Evolutionary conservation across 306 rosid genomes (phyloP).

Genomic region (Ormosia emarginata): DNA sequence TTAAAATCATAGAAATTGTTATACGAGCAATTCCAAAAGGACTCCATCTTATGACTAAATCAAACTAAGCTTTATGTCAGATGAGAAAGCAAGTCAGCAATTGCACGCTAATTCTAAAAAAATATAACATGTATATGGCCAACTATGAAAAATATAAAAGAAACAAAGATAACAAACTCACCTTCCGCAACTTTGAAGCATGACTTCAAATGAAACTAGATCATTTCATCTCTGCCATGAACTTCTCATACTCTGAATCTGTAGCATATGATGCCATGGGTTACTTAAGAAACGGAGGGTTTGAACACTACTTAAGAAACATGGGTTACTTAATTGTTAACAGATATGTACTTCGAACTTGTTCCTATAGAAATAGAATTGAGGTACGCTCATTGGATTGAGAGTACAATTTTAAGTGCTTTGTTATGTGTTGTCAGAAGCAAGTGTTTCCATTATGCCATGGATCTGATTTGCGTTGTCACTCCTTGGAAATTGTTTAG

Average conservation of each 20-base stretch:
- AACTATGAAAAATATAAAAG: background rate
- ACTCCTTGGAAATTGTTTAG: too few relatives aligned
- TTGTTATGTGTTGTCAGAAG: too few relatives aligned
- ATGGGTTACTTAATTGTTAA: too few relatives aligned
- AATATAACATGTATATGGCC: background rate
- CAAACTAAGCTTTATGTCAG: background rate
- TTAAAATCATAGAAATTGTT: background rate
- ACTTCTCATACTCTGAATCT: conserved; percentile 91
- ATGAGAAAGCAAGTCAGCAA: conserved; percentile 15
- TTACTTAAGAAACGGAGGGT: too few relatives aligned
- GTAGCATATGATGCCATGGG: conserved; percentile 60
- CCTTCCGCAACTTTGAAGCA: conserved; percentile 37
- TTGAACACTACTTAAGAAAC: too few relatives aligned
- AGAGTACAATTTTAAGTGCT: too few relatives aligned
- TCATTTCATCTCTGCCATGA: conserved; percentile 99
- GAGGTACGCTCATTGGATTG: too few relatives aligned
- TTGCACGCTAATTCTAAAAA: background rate
- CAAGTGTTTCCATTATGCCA: too few relatives aligned
- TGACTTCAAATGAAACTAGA: conserved; percentile 6
- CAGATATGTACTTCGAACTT: too few relatives aligned
- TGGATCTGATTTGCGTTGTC: too few relatives aligned
- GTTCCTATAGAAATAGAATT: too few relatives aligned
- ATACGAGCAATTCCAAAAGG: conserved; percentile 8
- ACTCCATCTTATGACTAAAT: background rate
- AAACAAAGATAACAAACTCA: conserved; percentile 18